Conservation (phyloP, 108 stramenopile species). For the Nitzschia putrida region DNA sequence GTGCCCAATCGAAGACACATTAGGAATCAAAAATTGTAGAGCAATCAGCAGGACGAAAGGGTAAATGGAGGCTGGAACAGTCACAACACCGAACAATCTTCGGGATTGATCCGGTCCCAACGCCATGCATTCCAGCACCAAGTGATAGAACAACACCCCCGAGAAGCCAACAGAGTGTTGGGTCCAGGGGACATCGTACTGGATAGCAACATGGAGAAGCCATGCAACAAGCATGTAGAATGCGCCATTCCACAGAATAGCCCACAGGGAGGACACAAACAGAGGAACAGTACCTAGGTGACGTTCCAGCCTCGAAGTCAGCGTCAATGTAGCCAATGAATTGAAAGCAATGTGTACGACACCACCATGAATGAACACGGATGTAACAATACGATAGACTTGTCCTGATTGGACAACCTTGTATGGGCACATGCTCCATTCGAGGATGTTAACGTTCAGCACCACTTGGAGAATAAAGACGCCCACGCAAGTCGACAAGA, state of each 20-base stretch:
- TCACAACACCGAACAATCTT: slow-evolving; percentile 69
- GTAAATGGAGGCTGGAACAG: slow-evolving; percentile 71
- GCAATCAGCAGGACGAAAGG: slow-evolving; percentile 75
- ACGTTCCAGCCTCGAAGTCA: slow-evolving; percentile 68
- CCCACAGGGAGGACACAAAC: slow-evolving; percentile 54
- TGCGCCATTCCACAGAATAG: slow-evolving; percentile 57
- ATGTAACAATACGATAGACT: slow-evolving; percentile 75
- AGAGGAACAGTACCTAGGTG: slow-evolving; percentile 64
- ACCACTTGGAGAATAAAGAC: slow-evolving; percentile 47
- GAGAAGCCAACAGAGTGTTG: slow-evolving; percentile 80
- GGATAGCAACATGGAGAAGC: slow-evolving; percentile 33
- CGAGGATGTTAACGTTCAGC: slow-evolving; percentile 45
- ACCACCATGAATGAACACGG: slow-evolving; percentile 77
- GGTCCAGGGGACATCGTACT: slow-evolving; percentile 55
- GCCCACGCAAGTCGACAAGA: slow-evolving; percentile 41
- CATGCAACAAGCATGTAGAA: slow-evolving; percentile 64
- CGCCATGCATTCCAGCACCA: slow-evolving; percentile 69
- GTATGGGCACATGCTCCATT: slow-evolving; percentile 73
- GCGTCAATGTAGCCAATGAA: slow-evolving; percentile 74
- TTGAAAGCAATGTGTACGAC: slow-evolving; percentile 92
- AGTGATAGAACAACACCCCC: slow-evolving; percentile 83
- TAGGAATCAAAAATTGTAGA: slow-evolving; percentile 81
- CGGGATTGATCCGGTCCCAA: slow-evolving; percentile 40
- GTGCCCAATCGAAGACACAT: slow-evolving; percentile 74
- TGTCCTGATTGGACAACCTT: slow-evolving; percentile 56